phyloP scores from a whole-genome alignment of 495 filamentous ascomycete genomes.

The Penicillium angulare region DNA sequence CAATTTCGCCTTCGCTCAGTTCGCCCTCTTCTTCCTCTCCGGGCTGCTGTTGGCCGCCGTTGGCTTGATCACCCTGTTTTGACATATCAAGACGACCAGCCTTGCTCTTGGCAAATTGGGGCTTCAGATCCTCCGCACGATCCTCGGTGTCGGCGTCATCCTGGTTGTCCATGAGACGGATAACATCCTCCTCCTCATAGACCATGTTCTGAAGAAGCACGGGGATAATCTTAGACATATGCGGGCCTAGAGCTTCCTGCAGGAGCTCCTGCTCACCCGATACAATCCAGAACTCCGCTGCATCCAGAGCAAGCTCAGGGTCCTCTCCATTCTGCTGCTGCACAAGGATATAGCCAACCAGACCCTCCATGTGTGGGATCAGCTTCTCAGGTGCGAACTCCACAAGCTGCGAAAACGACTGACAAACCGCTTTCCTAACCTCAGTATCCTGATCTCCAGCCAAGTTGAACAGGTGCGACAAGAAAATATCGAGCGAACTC shows the following conservation, averaged over 20 bases:
- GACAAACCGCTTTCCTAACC: constrained; percentile 87
- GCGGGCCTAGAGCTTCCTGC: constrained; percentile 68
- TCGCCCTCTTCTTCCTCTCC: constrained; percentile 61
- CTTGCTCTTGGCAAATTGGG: constrained; percentile 83
- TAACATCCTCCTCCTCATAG: constrained; percentile 90
- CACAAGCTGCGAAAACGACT: constrained; percentile 87
- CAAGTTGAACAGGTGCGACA: constrained; percentile 78
- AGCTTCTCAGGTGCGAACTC: constrained; percentile 90
- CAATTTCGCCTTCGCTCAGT: constrained; percentile 86
- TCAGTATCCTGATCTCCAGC: constrained; percentile 71
- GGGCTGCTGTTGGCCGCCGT: constrained; percentile 44
- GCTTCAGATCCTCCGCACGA: constrained; percentile 86
- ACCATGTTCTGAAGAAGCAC: constrained; percentile 94
- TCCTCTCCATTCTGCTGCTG: constrained; percentile 85
- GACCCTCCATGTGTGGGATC: constrained; percentile 78
- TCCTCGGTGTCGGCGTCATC: constrained; percentile 95
- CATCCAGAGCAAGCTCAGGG: constrained; percentile 88
- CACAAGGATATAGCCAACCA: constrained; percentile 89
- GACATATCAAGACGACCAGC: constrained; percentile 43
- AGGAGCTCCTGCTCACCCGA: constrained; percentile 83
- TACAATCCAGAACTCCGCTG: constrained; percentile 96
- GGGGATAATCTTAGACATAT: constrained; percentile 82
- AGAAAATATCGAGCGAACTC: constrained; percentile 70
- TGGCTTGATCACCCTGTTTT: constrained; percentile 47
- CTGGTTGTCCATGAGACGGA: constrained; percentile 73